Evolutionary conservation across 768 basidiomycete genomes (phyloP).

Genomic region (Agrocybe pediades): DNA sequence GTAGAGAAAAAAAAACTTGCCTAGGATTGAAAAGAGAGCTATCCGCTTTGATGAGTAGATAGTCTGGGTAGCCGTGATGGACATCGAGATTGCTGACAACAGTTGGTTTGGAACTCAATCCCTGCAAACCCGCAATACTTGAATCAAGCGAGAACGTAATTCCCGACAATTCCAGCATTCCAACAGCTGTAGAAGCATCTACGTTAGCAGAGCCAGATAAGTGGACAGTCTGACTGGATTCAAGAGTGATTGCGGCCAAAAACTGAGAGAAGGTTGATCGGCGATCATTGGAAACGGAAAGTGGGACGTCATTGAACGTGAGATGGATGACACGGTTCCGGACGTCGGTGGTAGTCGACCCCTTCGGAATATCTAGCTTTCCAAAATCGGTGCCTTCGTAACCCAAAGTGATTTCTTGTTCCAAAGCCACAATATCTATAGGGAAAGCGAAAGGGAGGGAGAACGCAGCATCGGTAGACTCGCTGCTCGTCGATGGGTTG

Average conservation of each 20-base stretch:
- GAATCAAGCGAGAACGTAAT: slow-evolving; percentile 64
- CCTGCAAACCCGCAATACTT: slow-evolving; percentile 63
- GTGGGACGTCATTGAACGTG: slow-evolving; percentile 59
- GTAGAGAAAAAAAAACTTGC: too few species aligned
- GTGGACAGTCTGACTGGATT: slow-evolving; percentile 42
- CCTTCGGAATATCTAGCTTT: slow-evolving; percentile 58
- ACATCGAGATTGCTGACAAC: slow-evolving; percentile 63
- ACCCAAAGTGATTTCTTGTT: slow-evolving; percentile 58
- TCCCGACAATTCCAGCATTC: slow-evolving; percentile 54
- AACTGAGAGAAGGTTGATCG: slow-evolving; percentile 61
- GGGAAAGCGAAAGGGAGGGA: slow-evolving; percentile 72
- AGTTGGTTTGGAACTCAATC: slow-evolving; percentile 58
- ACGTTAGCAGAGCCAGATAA: slow-evolving; percentile 58
- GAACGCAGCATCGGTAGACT: slow-evolving; percentile 63
- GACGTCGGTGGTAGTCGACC: slow-evolving; percentile 62
- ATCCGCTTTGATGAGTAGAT: slow-evolving; percentile 66
- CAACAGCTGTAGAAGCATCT: slow-evolving; percentile 66
- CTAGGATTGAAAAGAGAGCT: slow-evolving; percentile 70
- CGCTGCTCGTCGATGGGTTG: slow-evolving; percentile 57
- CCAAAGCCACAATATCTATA: slow-evolving; percentile 61
- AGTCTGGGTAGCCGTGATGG: slow-evolving; percentile 64
- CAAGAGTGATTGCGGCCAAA: slow-evolving; percentile 59
- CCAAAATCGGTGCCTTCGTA: slow-evolving; percentile 58
- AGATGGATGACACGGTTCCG: slow-evolving; percentile 60
- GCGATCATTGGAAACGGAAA: slow-evolving; percentile 52